phyloP scores from a whole-genome alignment of 768 basidiomycete species.

The Mycena kentingensis region DNA sequence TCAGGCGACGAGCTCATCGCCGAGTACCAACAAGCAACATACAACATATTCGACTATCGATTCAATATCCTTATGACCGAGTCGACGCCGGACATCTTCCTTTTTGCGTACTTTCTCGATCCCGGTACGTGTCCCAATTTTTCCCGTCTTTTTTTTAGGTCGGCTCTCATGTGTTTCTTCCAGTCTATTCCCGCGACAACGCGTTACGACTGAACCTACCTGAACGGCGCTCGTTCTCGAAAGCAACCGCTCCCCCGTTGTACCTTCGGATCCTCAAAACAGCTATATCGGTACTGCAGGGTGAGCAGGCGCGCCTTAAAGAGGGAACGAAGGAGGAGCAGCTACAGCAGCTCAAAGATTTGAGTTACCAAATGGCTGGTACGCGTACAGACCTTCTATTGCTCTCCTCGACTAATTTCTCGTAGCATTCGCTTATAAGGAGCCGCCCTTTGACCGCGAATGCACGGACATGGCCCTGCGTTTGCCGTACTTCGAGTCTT shows the following conservation, averaged over 20 bases:
- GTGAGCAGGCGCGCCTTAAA: not conserved
- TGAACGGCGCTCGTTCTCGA: not conserved
- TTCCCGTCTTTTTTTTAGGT: too few species aligned
- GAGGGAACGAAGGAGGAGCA: not conserved
- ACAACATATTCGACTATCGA: slow-evolving; percentile 7
- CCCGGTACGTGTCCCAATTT: slow-evolving; percentile 1
- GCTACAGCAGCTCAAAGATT: too few species aligned
- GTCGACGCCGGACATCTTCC: slow-evolving; percentile 9
- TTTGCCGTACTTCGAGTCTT: too few species aligned
- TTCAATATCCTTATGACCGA: slow-evolving; percentile 16
- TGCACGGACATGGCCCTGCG: too few species aligned
- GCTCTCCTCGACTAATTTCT: too few species aligned
- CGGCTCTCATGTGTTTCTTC: too few species aligned
- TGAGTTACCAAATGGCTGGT: too few species aligned
- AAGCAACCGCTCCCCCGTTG: not conserved
- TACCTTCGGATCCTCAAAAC: not conserved
- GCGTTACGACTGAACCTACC: not conserved
- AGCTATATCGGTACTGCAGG: not conserved
- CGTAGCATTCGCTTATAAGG: too few species aligned
- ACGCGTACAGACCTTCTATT: too few species aligned
- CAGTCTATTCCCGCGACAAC: not conserved
- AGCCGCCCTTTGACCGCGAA: too few species aligned
- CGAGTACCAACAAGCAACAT: slow-evolving; percentile 1
- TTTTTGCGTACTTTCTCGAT: slow-evolving; percentile 10
- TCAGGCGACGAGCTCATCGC: not conserved